Evolutionary conservation across 768 basidiomycete genomes (phyloP).

Genomic region (Kwoniella mangroviensis): DNA sequence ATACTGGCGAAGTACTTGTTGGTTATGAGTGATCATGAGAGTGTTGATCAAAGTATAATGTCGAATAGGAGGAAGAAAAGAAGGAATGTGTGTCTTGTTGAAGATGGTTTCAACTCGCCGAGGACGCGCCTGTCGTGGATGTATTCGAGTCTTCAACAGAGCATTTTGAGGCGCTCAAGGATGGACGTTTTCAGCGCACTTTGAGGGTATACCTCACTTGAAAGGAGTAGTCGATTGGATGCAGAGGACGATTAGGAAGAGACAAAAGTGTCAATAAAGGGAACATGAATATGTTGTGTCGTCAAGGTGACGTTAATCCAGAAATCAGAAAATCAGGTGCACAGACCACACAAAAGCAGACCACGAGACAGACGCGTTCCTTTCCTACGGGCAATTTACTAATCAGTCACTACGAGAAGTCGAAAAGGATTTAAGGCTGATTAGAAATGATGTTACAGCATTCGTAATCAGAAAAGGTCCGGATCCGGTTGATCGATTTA

Average conservation of each 20-base stretch:
- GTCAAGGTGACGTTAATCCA: neutral
- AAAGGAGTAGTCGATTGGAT: neutral
- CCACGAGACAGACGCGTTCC: slow-evolving; percentile 16
- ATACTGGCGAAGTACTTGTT: neutral
- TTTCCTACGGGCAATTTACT: neutral
- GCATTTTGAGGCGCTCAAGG: neutral
- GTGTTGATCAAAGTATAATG: neutral
- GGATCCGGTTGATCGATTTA: too few species aligned
- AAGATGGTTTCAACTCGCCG: neutral
- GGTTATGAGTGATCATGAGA: neutral
- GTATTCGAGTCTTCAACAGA: neutral
- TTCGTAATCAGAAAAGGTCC: too few species aligned
- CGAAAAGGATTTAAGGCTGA: too few species aligned
- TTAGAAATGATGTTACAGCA: too few species aligned
- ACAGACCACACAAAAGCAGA: neutral
- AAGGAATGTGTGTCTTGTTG: neutral
- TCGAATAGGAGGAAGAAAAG: neutral
- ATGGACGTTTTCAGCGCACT: neutral
- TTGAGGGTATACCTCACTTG: neutral
- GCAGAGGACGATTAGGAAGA: neutral
- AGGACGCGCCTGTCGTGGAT: slow-evolving; percentile 1
- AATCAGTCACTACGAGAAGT: too few species aligned
- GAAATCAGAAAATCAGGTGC: too few species aligned
- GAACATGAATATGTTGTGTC: neutral
- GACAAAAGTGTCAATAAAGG: neutral